These are phyloP conservation scores for Blastobotrys serpentis DNA, from an alignment of 1,139 yeast genomes.

Conservation along the genomic window DNA sequence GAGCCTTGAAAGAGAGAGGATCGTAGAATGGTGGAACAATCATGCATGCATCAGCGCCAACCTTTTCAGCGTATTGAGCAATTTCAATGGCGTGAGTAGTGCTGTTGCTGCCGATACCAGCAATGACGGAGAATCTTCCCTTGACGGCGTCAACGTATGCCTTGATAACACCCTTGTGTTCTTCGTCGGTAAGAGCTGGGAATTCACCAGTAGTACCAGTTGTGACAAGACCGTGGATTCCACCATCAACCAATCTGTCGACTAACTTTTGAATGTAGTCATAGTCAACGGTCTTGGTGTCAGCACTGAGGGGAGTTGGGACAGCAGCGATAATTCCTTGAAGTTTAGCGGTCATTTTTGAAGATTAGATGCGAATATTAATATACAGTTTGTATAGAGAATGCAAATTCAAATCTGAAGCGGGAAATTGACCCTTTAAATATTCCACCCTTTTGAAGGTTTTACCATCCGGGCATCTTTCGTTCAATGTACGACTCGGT, in stretches of 20 bases:
- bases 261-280: slow-evolving; percentile 3
- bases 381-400: not conserved
- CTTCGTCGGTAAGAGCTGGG: slow-evolving; percentile 15
- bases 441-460: not conserved
- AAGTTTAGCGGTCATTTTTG: slow-evolving; percentile 11
- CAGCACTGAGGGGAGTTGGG: slow-evolving; percentile 15
- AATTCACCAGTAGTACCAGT: slow-evolving; percentile 18
- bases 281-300: slow-evolving; percentile 8
- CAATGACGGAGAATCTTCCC: slow-evolving; percentile 14
- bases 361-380: not conserved
- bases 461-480: not conserved
- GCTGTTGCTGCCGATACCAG: slow-evolving; percentile 17
- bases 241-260: slow-evolving; percentile 13
- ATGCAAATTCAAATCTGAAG: not conserved
- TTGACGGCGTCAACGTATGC: slow-evolving; percentile 14
- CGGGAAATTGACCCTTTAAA: not conserved
- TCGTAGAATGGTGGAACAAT: slow-evolving; percentile 18
- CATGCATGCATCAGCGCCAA: slow-evolving; percentile 15
- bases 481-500: too few relatives aligned
- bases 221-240: slow-evolving; percentile 15
- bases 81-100: slow-evolving; percentile 14
- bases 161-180: slow-evolving; percentile 14
- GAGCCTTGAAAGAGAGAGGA: slow-evolving; percentile 16
- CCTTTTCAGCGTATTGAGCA: slow-evolving; percentile 14
- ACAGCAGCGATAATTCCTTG: slow-evolving; percentile 17